Base-by-base conservation (phyloP, 129 eudicot genomes). In the Centrapalus pauciflorus region DNA sequence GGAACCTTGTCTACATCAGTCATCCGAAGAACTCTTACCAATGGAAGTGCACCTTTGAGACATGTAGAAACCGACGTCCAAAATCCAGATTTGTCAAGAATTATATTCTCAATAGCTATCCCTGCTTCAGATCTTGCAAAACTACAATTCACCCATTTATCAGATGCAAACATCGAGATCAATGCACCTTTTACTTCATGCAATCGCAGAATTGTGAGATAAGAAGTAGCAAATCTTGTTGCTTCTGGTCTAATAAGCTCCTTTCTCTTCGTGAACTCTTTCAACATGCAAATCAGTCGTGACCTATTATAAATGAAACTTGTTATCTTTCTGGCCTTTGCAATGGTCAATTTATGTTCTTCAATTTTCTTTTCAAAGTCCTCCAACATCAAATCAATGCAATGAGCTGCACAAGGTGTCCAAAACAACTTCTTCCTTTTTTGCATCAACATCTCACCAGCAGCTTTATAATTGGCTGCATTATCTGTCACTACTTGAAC, bases 211-310 rank as follows among this genome's bases (percentile, higher is more conserved):
- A 76, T 13, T 54, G 73, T 59, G 0, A 75, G 29, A 24, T 50
- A 75, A 7, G 71, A 23, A 11, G 73, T 74, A 7, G 79, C 79
- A 64, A 74, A 74, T 4, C 67, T 30, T 0, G 79, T 74, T 9
- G 29, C 46, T 17, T 40, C 72, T 2, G 72, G 66, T 17, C 66
- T 56, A 5, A 35, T 25, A 21, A 75, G 11, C 1, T 66, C 61
- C 21, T 61, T 56, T 7, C 60, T 25, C 8, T 33, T 17, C 1
- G 71, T 49, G 34, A 26, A 58, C 11, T 46, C 29, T 28, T 57
- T 30, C 50, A 20, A 59, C 64, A 67, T 5, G 16, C 5, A 24
- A 11, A 68, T 34, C 27, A 61, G 16, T 33, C 33, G 27, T 4
- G 40, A 1, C 12, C 27, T n/a, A 7, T 35, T 29, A 45, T 75